Base-by-base conservation (phyloP, 2,329 filamentous ascomycete species). In the Chaetothyriales sp. region DNA sequence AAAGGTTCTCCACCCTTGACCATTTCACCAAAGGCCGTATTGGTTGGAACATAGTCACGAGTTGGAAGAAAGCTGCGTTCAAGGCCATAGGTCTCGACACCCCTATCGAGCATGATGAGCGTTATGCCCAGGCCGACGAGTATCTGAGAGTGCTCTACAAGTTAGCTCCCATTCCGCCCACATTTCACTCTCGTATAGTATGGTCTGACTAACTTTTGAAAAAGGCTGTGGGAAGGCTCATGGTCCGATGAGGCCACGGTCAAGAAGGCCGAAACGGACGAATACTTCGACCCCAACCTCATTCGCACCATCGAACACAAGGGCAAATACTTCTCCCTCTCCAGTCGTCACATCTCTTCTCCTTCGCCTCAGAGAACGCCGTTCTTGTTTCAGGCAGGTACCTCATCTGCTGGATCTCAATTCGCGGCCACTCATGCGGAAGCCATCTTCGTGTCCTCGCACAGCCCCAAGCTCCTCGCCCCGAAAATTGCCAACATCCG, bases 11-110 rank as follows among this genome's bases (percentile, higher is more conserved):
- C 0, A 79, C 76, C 0, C 62, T 82, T 0, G 78, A 82, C 52
- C 78, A 82, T 61, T 66, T 83, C 44, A 82, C 79, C 0, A 67
- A 72, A 2, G 79, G 79, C 0, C 68, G 79, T 0, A 71, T 82
- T 32, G 79, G 77, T 0, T 81, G 79, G 80, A 83, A 83, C 54
- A 80, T 83, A 18, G 80, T 84, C 0, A 82, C 79, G 0, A 73
- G 70, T 1, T 80, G 75, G 71, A 78, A 78, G 60, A 80, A 81
- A 58, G 71, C 75, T 0, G 78, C 78, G 0, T 79, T 79, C 62
- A 79, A 80, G 58, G 77, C 77, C 0, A 79, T 81, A 50, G 78
- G 78, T 0, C 60, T 80, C 1, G 73, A 79, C 10, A 73, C 64
- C 3, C 74, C 74, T 0, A 75, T 78, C 28, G 73, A 78, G 51